A percentile compares a stretch with the other conserved stretches of the same genome.
Evolutionary conservation across 108 stramenopile genomes (phyloP).

Genomic region (Nitzschia inconspicua): DNA sequence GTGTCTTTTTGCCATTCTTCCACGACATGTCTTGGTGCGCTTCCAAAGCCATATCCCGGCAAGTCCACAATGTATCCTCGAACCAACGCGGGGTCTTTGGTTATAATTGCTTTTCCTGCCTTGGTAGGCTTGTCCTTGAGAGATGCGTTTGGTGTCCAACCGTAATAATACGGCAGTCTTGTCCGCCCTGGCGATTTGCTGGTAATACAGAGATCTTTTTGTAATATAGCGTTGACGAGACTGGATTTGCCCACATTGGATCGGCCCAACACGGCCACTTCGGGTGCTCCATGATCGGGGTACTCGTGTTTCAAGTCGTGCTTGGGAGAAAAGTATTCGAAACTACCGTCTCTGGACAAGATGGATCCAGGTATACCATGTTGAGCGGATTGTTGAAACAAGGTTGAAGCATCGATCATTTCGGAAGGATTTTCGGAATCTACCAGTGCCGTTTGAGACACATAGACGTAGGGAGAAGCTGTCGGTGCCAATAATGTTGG

Average conservation of each 20-base stretch:
- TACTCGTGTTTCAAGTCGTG: slow-evolving; percentile 35
- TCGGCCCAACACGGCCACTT: slow-evolving; percentile 91
- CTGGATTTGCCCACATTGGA: slow-evolving; percentile 94
- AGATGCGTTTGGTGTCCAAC: slow-evolving; percentile 37
- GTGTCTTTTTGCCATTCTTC: slow-evolving; percentile 79
- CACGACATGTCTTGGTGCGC: slow-evolving; percentile 58
- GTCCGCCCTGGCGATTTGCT: slow-evolving; percentile 90
- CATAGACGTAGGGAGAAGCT: slow-evolving; percentile 43
- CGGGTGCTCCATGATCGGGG: slow-evolving; percentile 56
- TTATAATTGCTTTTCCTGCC: neutral
- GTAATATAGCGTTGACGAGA: slow-evolving; percentile 79
- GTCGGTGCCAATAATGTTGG: slow-evolving; percentile 32
- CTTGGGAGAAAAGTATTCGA: slow-evolving; percentile 65
- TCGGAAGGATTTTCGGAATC: slow-evolving; percentile 8
- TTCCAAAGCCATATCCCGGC: slow-evolving; percentile 76
- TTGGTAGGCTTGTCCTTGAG: neutral
- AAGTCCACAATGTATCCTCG: slow-evolving; percentile 62
- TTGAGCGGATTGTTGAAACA: slow-evolving; percentile 4
- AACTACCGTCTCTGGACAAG: slow-evolving; percentile 28
- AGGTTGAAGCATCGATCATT: neutral
- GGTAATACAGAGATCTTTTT: slow-evolving; percentile 65
- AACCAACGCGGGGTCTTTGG: neutral
- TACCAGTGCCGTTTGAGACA: slow-evolving; percentile 22
- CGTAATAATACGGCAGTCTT: slow-evolving; percentile 88
- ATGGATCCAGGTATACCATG: slow-evolving; percentile 21